Conservation (phyloP, 345 rosid species). For the Erucastrum elatum region DNA sequence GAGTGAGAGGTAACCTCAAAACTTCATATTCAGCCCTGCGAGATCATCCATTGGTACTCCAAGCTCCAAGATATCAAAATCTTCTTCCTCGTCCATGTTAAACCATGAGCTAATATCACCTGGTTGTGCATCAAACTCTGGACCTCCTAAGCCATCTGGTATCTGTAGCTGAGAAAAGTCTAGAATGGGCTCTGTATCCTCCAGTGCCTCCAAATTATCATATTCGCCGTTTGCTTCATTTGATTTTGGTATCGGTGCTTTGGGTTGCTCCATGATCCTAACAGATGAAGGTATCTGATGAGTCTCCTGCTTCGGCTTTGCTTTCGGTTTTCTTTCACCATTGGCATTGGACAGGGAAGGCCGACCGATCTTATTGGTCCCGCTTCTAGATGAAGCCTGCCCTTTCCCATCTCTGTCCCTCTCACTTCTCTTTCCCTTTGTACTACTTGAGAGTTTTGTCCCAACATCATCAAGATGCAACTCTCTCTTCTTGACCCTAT, state of each 20-base stretch:
- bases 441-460: slow-evolving; percentile 44
- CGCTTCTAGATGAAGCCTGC: slow-evolving; percentile 71
- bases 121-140: slow-evolving; percentile 51
- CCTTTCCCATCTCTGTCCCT: slow-evolving; percentile 96
- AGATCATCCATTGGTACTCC: slow-evolving; percentile 99
- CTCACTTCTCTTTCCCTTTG: slow-evolving; percentile 94
- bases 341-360: slow-evolving; percentile 65
- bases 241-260: slow-evolving; percentile 42
- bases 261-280: slow-evolving; percentile 58
- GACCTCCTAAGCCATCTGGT: slow-evolving; percentile 56
- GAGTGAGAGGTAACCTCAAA: slow-evolving; percentile 59
- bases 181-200: slow-evolving; percentile 39
- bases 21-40: slow-evolving; percentile 87
- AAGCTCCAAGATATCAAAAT: slow-evolving; percentile 85
- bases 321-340: slow-evolving; percentile 82
- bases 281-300: slow-evolving; percentile 76
- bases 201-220: slow-evolving; percentile 60
- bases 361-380: slow-evolving; percentile 71
- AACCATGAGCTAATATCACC: slow-evolving; percentile 90
- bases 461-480: slow-evolving; percentile 76
- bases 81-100: slow-evolving; percentile 89
- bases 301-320: slow-evolving; percentile 86
- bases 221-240: slow-evolving; percentile 55
- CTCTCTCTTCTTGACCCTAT: slow-evolving; percentile 82
- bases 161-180: slow-evolving; percentile 53